These are phyloP conservation scores for Schizopora paradoxa DNA, from an alignment of 1,284 basidiomycete species.

Conservation along the genomic window DNA sequence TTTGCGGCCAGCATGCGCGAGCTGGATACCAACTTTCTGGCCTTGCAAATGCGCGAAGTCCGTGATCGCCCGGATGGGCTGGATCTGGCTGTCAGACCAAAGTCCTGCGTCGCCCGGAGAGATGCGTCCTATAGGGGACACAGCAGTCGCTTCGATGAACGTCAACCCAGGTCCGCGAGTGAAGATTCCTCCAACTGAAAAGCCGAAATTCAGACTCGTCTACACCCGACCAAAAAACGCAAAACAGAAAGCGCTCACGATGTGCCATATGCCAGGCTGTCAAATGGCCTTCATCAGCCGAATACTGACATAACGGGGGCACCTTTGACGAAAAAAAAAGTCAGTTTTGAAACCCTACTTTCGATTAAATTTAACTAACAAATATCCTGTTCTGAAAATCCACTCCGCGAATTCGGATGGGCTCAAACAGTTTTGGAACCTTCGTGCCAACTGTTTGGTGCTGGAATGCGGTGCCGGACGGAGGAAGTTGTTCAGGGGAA, in stretches of 20 bases:
- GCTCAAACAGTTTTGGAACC: slow-evolving; percentile 58
- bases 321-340: slow-evolving; percentile 4
- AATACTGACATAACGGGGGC: slow-evolving; percentile 62
- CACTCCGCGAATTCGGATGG: slow-evolving; percentile 47
- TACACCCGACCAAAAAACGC: background rate
- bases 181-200: slow-evolving; percentile 43
- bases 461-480: slow-evolving; percentile 43
- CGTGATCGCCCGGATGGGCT: slow-evolving; percentile 48
- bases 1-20: slow-evolving; percentile 61
- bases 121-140: slow-evolving; percentile 59
- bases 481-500: slow-evolving; percentile 46
- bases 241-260: slow-evolving; percentile 28
- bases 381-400: slow-evolving; percentile 38
- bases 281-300: slow-evolving; percentile 48
- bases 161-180: slow-evolving; percentile 47
- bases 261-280: slow-evolving; percentile 52
- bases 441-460: slow-evolving; percentile 37
- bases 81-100: slow-evolving; percentile 52
- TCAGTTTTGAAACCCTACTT: too few relatives aligned
- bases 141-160: slow-evolving; percentile 51
- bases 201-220: background rate
- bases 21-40: slow-evolving; percentile 49
- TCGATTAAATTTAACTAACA: too few relatives aligned
- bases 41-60: slow-evolving; percentile 49
- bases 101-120: slow-evolving; percentile 44